A percentile compares a stretch with the other conserved stretches of the same genome.
Conservation (phyloP, 2,329 filamentous ascomycete species). For the Aureobasidium sp. region DNA sequence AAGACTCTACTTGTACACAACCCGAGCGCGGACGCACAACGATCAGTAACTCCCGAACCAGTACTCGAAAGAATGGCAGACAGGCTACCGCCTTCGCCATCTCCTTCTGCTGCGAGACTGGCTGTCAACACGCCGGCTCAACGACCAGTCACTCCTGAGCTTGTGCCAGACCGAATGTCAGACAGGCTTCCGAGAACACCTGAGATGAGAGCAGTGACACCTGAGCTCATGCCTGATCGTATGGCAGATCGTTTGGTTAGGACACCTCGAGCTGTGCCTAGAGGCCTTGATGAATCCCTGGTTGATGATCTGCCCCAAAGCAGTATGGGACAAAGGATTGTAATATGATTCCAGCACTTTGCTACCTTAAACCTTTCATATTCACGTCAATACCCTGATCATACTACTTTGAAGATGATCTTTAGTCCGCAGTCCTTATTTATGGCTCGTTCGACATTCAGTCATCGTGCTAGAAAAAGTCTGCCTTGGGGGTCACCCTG, state of each 20-base stretch:
- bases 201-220: slow-evolving; percentile 4
- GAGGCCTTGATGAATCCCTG: slow-evolving; percentile 24
- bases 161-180: slow-evolving; percentile 7
- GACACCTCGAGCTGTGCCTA: neutral
- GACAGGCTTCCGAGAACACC: neutral
- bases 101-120: neutral
- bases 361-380: no score
- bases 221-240: slow-evolving; percentile 8
- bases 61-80: slow-evolving; percentile 7
- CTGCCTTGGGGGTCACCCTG: no score
- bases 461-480: no score
- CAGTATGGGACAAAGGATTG: slow-evolving; percentile 30
- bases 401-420: no score
- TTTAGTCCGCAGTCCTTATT: no score
- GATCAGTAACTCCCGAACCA: slow-evolving; percentile 6
- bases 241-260: slow-evolving; percentile 3
- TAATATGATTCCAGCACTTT: neutral
- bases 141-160: neutral
- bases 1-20: neutral
- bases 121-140: neutral
- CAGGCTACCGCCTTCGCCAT: neutral
- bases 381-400: no score
- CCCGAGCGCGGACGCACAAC: neutral
- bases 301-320: slow-evolving; percentile 27
- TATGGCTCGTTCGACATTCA: no score